These are phyloP conservation scores for Globisporangium nodosum DNA, from an alignment of 352 stramenopile genomes.

Conservation along the genomic window DNA sequence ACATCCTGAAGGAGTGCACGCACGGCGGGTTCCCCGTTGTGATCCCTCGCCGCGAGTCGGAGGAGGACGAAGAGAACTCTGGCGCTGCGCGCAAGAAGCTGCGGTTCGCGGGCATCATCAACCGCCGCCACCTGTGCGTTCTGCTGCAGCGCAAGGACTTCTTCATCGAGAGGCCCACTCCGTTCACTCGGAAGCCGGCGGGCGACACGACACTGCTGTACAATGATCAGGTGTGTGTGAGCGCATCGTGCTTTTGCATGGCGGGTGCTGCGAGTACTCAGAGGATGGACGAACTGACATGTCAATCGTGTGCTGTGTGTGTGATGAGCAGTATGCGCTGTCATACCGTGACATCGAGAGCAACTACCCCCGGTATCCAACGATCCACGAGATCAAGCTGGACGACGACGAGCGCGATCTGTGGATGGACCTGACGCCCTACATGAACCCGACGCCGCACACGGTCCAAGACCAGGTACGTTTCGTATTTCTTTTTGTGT, in stretches of 20 bases:
- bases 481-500: neutral
- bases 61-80: conserved; percentile 21
- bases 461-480: conserved; percentile 89
- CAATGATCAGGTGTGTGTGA: conserved; percentile 55
- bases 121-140: conserved; percentile 70
- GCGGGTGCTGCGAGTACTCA: too few relatives aligned
- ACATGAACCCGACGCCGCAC: conserved; percentile 96
- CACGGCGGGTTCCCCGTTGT: conserved; percentile 78
- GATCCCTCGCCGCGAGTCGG: conserved; percentile 30
- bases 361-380: conserved; percentile 79
- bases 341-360: conserved; percentile 83
- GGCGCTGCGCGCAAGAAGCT: conserved; percentile 19
- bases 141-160: conserved; percentile 85
- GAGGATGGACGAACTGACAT: neutral
- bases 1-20: conserved; percentile 60
- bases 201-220: conserved; percentile 78
- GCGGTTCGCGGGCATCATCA: conserved; percentile 72
- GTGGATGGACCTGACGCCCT: conserved; percentile 95
- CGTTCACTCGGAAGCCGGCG: conserved; percentile 73
- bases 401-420: conserved; percentile 86
- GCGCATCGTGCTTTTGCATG: too few relatives aligned
- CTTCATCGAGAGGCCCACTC: conserved; percentile 66
- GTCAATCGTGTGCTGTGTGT: neutral
- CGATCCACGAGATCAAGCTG: conserved; percentile 83
- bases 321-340: conserved; percentile 46